Evolutionary conservation across 805 yeast genomes (phyloP).

Genomic region (Teunomyces barrocoloradensis): DNA sequence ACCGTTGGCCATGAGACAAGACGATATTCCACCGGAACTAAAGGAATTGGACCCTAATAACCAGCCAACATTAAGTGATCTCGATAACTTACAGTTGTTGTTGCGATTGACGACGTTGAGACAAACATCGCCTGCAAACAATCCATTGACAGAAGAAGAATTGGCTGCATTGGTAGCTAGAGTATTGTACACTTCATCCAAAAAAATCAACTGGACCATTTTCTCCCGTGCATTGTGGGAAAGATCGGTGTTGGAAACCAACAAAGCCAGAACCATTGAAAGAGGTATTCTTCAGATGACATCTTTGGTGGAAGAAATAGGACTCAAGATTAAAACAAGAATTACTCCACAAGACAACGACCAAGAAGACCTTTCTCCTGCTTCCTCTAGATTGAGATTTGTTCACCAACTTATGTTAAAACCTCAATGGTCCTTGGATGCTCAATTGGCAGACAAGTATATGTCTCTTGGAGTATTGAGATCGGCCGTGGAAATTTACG

Average conservation of each 20-base stretch:
- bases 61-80: constrained; percentile 69
- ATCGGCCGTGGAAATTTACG: constrained; percentile 87
- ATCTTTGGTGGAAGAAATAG: constrained; percentile 84
- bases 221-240: constrained; percentile 87
- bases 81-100: constrained; percentile 73
- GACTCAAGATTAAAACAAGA: constrained; percentile 58
- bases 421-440: constrained; percentile 85
- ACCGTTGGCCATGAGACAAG: constrained; percentile 62
- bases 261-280: constrained; percentile 81
- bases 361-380: constrained; percentile 29
- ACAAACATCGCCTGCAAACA: constrained; percentile 69
- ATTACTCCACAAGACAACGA: constrained; percentile 45
- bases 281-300: constrained; percentile 93
- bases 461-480: constrained; percentile 80
- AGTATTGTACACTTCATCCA: constrained; percentile 53
- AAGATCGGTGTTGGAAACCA: constrained; percentile 79
- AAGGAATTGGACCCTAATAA: constrained; percentile 68
- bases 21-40: constrained; percentile 58
- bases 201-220: constrained; percentile 65
- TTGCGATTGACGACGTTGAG: constrained; percentile 61
- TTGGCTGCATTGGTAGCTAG: constrained; percentile 73
- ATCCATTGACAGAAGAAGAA: constrained; percentile 76
- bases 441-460: constrained; percentile 77
- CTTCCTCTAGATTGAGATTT: constrained; percentile 58
- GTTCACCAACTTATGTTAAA: constrained; percentile 72